These are phyloP conservation scores for Phytophthora constricta DNA, from an alignment of 352 stramenopile genomes.

Conservation along the genomic window DNA sequence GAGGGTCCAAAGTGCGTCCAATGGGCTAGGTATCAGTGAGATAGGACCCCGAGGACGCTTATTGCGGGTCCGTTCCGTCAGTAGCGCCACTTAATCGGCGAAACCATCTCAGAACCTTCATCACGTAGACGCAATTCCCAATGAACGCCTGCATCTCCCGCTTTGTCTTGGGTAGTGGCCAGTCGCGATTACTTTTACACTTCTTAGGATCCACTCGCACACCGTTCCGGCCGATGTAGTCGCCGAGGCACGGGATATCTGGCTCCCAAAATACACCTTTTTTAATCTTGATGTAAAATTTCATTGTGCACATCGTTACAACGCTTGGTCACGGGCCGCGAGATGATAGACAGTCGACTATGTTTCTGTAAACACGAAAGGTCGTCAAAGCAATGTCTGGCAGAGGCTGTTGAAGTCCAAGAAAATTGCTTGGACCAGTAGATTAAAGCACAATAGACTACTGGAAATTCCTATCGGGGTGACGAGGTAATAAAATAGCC, in stretches of 20 bases:
- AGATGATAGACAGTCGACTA: conserved; percentile 4
- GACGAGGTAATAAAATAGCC: conserved; percentile 9
- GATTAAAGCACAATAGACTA: conserved; percentile 4
- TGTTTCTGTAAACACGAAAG: conserved; percentile 3
- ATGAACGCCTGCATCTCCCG: conserved; percentile 21
- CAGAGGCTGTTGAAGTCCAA: background rate
- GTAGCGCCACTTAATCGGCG: background rate
- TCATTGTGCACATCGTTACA: background rate
- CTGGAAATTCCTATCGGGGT: conserved; percentile 6
- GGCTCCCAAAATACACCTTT: conserved; percentile 7
- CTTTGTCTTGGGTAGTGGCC: conserved; percentile 19
- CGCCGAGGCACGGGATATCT: conserved; percentile 1
- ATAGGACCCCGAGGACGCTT: background rate
- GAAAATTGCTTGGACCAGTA: background rate
- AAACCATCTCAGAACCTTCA: conserved; percentile 15
- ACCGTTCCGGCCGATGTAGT: conserved; percentile 11
- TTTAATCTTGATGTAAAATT: conserved; percentile 5
- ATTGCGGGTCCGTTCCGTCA: background rate
- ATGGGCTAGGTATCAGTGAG: background rate
- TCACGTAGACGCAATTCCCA: conserved; percentile 18
- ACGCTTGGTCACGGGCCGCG: background rate
- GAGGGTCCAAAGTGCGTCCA: background rate
- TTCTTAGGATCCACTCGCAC: conserved; percentile 26
- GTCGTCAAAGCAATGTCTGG: background rate
- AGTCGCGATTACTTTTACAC: conserved; percentile 3